Base-by-base conservation (phyloP, 352 stramenopile species). In the Pythium aphanidermatum region DNA sequence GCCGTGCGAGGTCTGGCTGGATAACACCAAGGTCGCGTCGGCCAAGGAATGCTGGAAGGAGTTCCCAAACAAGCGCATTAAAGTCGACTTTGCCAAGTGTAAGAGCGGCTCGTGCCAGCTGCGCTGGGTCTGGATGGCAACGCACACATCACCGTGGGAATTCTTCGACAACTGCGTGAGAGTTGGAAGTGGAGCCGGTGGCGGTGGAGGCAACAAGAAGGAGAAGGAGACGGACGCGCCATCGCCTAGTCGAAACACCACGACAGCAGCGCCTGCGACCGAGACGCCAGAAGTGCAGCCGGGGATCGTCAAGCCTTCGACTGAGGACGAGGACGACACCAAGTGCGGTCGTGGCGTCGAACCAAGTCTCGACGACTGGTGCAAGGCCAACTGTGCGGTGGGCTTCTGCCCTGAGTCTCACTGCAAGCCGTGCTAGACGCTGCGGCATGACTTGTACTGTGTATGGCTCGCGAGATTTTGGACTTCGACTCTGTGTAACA, bases 1-100 rank as follows among this genome's bases (percentile, higher is more conserved):
- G 4, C 62, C 65, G 17, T 79, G 68, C 27, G 68, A 78, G 44
- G 35, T 79, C 11, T 79, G 64, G 64, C 49, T 71, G n/a, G 57
- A 65, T 46, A 42, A 68, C 50, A 41, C 16, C 4, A 61, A 55
- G 45, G 58, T 60, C 16, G 53, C 51, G 35, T 68, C 60, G 17
- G 65, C 55, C 24, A 48, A 49, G 31, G 33, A 72, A 16, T 79
- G 62, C 45, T 61, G 55, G 53, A 54, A 37, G 37, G 52, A 63
- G 11, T 73, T 59, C 34, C 21, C 62, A 8, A 49, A 62, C 40
- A 56, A 61, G 19, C 58, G 20, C 12, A 64, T 75, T 17, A 34
- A 46, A 0, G 45, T 79, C 26, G 65, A 75, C 37, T 74, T 60
- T 31, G 63, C 61, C 20, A 42, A 55, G 21, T 76, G 62, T 30